Conservation (phyloP, 2,329 filamentous ascomycete species). For the Paraconiothyrium brasiliense region DNA sequence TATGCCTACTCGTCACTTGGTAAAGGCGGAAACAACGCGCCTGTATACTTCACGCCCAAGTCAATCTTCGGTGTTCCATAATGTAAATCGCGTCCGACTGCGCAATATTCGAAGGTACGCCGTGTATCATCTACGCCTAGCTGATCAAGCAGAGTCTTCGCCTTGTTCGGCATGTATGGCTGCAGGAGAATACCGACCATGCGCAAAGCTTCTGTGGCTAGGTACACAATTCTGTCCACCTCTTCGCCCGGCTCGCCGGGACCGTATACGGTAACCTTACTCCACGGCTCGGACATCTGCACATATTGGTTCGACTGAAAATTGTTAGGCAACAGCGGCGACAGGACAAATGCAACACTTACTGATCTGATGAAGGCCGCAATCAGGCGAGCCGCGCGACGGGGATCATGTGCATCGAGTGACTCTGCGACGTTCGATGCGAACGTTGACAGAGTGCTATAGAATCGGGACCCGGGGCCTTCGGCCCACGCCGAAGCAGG, state of each 20-base stretch:
- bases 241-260: conserved; percentile 43
- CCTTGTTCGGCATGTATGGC: conserved; percentile 87
- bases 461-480: conserved; percentile 39
- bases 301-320: conserved; percentile 73
- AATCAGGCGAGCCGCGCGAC: conserved; percentile 37
- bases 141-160: conserved; percentile 75
- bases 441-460: conserved; percentile 50
- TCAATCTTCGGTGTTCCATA: conserved; percentile 69
- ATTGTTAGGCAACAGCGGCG: conserved; percentile 12
- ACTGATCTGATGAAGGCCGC: conserved; percentile 40
- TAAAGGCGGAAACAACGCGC: conserved; percentile 61
- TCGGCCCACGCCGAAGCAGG: conserved; percentile 40
- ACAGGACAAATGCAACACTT: conserved; percentile 21
- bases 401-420: conserved; percentile 41
- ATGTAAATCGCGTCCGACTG: conserved; percentile 68
- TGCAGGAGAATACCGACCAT: conserved; percentile 85
- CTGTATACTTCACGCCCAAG: conserved; percentile 54
- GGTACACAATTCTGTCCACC: conserved; percentile 67
- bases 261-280: conserved; percentile 53
- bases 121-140: conserved; percentile 73
- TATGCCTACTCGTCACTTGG: conserved; percentile 32
- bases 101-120: conserved; percentile 71
- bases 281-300: conserved; percentile 74
- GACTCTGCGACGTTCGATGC: conserved; percentile 31
- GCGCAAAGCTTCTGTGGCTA: conserved; percentile 78